Evolutionary conservation across 1,284 basidiomycete genomes (phyloP).

Genomic region (Cutaneotrichosporon dermatis): DNA sequence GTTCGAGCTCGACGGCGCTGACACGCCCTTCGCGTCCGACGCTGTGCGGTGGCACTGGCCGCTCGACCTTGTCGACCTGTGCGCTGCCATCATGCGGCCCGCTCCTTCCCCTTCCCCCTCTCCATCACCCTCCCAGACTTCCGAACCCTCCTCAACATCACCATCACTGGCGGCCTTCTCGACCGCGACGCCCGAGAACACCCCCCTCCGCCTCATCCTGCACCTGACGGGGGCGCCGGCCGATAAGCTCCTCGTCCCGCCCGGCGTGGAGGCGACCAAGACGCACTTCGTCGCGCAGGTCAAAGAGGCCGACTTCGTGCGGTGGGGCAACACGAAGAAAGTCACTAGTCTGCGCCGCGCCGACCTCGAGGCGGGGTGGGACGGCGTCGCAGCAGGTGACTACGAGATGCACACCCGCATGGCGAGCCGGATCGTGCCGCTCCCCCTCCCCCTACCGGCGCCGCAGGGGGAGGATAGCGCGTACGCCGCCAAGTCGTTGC

Average conservation of each 20-base stretch:
- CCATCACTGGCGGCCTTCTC: conserved; percentile 3
- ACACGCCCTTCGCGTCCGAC: conserved; percentile 51
- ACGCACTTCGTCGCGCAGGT: conserved; percentile 87
- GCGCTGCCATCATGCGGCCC: conserved; percentile 44
- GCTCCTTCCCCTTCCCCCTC: conserved; percentile 9
- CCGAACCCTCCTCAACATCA: conserved; percentile 5
- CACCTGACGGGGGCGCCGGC: conserved; percentile 71
- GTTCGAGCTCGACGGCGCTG: conserved; percentile 69
- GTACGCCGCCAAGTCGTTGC: conserved; percentile 77
- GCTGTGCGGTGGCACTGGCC: conserved; percentile 86
- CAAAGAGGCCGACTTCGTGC: conserved; percentile 90
- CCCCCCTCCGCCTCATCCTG: conserved; percentile 68
- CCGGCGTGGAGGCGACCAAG: conserved; percentile 75
- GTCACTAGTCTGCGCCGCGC: conserved; percentile 81
- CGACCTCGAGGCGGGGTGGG: conserved; percentile 92
- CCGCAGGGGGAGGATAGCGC: conserved; percentile 48
- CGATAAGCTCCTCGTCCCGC: conserved; percentile 74
- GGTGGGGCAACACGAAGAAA: conserved; percentile 89
- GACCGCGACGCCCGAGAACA: neutral
- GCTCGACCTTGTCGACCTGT: conserved; percentile 84
- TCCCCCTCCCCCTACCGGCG: conserved; percentile 57
- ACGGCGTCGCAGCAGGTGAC: conserved; percentile 86
- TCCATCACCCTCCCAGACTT: conserved; percentile 3
- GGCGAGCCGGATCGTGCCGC: conserved; percentile 68
- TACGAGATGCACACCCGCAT: conserved; percentile 92